Evolutionary conservation across 192 early-diverging fungal species (phyloP).

Genomic region (Linnemannia exigua): DNA sequence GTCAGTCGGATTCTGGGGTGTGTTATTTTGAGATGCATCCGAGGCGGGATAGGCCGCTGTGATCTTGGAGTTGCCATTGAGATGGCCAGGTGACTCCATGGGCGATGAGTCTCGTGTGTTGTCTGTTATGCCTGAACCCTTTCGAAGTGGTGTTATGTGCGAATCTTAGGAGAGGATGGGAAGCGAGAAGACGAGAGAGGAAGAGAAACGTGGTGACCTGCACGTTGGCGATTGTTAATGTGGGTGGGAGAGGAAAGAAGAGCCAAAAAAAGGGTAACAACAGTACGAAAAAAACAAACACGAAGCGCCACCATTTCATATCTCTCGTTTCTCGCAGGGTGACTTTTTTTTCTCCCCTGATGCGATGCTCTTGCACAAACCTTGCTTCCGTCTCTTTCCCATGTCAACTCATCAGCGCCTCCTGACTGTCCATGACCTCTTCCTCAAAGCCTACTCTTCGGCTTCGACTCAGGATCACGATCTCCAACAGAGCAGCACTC

Average conservation of each 20-base stretch:
- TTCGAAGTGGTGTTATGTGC: background rate
- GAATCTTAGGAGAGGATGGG: background rate
- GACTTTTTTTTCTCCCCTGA: background rate
- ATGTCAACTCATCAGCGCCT: background rate
- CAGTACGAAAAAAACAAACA: background rate
- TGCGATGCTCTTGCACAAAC: background rate
- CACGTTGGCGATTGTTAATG: background rate
- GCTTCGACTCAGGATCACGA: background rate
- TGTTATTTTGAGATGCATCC: background rate
- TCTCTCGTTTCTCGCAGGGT: too few species aligned
- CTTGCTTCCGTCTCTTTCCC: background rate
- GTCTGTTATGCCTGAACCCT: background rate
- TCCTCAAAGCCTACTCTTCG: constrained; percentile 13
- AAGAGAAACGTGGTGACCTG: background rate
- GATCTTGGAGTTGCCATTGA: background rate
- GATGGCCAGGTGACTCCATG: background rate
- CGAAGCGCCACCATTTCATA: background rate
- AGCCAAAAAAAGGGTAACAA: background rate
- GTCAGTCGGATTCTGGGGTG: background rate
- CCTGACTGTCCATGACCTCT: constrained; percentile 23
- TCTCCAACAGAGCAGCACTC: background rate
- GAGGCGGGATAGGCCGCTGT: background rate
- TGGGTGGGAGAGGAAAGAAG: background rate
- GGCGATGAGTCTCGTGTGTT: background rate
- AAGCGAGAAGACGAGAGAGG: background rate